Evolutionary conservation across 2,329 filamentous ascomycete species (phyloP).

Genomic region (Stagonosporopsis rhizophila): DNA sequence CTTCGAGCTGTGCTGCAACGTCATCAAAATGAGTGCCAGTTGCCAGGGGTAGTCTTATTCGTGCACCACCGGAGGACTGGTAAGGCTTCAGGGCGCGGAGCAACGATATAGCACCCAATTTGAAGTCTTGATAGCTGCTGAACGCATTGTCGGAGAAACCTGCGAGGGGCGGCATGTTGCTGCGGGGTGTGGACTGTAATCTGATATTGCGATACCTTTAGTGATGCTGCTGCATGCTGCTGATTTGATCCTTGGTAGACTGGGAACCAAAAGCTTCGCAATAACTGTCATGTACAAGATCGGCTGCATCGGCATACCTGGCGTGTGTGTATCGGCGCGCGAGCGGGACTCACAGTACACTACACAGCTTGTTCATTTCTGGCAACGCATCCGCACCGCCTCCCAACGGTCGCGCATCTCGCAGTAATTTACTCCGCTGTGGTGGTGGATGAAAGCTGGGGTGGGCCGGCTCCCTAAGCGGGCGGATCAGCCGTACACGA

Average conservation of each 20-base stretch:
- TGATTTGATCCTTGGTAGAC: background rate
- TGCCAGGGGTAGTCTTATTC: constrained; percentile 39
- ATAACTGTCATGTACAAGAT: background rate
- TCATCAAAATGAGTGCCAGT: constrained; percentile 48
- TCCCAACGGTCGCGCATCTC: constrained; percentile 11
- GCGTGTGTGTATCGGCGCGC: background rate
- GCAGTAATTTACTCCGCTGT: background rate
- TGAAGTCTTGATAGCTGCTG: constrained; percentile 33
- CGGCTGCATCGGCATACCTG: background rate
- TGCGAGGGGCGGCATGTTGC: constrained; percentile 35
- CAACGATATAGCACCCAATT: constrained; percentile 31
- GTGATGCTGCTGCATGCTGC: background rate
- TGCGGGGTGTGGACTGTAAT: background rate
- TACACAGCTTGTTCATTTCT: background rate
- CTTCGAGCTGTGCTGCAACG: constrained; percentile 45
- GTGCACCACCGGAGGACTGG: constrained; percentile 41
- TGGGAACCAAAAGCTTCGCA: background rate
- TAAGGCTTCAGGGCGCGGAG: constrained; percentile 38
- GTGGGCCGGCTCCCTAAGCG: constrained; percentile 9
- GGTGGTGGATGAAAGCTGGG: constrained; percentile 11
- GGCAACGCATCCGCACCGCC: constrained; percentile 17
- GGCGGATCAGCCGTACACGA: constrained; percentile 28
- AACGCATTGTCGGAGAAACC: constrained; percentile 44
- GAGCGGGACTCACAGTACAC: background rate
- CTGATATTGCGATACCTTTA: background rate